phyloP scores from a whole-genome alignment of 176 grass and related monocot species.

The Sorghum bicolor region Sorghum_bicolor_NCBIv3 NC_012879.2:53177501-53178000 shows the following conservation, averaged over 20 bases:
- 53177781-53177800: neutral
- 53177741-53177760: neutral
- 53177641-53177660: neutral
- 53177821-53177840: neutral
- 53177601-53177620: neutral
- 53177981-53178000: neutral
- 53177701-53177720: neutral
- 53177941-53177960: neutral
- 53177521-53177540: neutral
- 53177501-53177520: neutral
- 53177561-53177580: neutral
- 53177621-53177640: neutral
- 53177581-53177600: neutral
- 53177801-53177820: neutral
- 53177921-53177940: neutral
- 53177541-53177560: conserved; percentile 1
- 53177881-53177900: neutral
- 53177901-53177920: neutral
- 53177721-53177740: neutral
- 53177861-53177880: neutral
- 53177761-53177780: neutral
- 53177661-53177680: neutral
- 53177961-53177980: neutral
- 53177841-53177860: neutral
- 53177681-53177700: neutral